These are phyloP conservation scores for Suillus ampliporus DNA, from an alignment of 768 basidiomycete genomes.

Conservation along the genomic window DNA sequence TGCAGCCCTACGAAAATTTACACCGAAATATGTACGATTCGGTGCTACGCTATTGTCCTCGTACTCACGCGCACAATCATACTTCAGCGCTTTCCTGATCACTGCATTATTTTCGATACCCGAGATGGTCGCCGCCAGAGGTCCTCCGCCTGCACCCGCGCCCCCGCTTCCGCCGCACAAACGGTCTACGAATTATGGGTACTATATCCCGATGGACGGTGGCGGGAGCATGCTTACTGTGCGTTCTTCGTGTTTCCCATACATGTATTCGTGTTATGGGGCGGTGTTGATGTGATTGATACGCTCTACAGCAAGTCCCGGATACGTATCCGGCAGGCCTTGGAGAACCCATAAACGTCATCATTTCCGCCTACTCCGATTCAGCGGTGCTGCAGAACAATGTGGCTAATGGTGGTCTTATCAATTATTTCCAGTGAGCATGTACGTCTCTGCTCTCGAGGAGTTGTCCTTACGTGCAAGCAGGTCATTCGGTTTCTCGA, in stretches of 20 bases:
- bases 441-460: not conserved
- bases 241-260: conserved; percentile 33
- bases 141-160: not conserved
- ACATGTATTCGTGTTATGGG: not conserved
- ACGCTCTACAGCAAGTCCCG: conserved; percentile 49
- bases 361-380: conserved; percentile 81
- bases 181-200: conserved; percentile 49
- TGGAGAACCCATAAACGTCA: conserved; percentile 87
- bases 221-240: conserved; percentile 81
- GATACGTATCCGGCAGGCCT: conserved; percentile 71
- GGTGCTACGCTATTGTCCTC: not conserved
- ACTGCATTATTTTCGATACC: conserved; percentile 16
- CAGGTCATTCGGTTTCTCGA: conserved; percentile 73
- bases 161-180: conserved; percentile 21
- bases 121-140: conserved; percentile 18
- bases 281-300: conserved; percentile 2
- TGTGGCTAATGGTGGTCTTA: conserved; percentile 69
- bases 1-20: not conserved
- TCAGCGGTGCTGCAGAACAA: conserved; percentile 65
- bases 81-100: conserved; percentile 13
- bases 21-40: conserved; percentile 2
- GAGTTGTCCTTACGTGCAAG: not conserved
- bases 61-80: conserved; percentile 3
- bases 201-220: conserved; percentile 55
- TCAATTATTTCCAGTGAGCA: conserved; percentile 81